phyloP scores from a whole-genome alignment of 2,329 filamentous ascomycete species.

The Uncinocarpus reesii region DNA sequence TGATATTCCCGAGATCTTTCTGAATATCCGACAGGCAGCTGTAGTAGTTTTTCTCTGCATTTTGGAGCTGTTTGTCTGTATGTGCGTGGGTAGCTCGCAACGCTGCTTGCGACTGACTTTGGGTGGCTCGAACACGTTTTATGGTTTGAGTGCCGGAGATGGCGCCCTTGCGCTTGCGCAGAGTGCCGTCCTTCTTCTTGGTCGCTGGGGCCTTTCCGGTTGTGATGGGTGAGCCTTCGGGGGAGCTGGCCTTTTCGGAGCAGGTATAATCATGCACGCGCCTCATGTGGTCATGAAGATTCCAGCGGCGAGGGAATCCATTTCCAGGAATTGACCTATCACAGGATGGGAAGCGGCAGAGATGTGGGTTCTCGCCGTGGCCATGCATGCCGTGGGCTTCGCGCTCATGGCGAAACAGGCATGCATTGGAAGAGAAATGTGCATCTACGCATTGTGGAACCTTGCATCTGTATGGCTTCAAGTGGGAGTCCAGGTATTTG shows the following conservation, averaged over 20 bases:
- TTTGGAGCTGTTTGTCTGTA: slow-evolving; percentile 33
- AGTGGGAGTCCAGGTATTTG: slow-evolving; percentile 93
- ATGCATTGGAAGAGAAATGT: slow-evolving; percentile 89
- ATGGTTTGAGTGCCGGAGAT: slow-evolving; percentile 31
- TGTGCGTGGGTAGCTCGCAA: slow-evolving; percentile 29
- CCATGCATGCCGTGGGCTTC: slow-evolving; percentile 94
- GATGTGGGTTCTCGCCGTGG: slow-evolving; percentile 82
- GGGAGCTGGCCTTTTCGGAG: slow-evolving; percentile 35
- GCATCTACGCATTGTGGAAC: slow-evolving; percentile 69
- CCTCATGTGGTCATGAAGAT: slow-evolving; percentile 93
- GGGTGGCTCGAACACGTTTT: slow-evolving; percentile 35
- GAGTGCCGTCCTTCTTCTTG: slow-evolving; percentile 31
- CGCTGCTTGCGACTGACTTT: slow-evolving; percentile 28
- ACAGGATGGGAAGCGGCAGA: slow-evolving; percentile 79
- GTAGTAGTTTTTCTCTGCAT: slow-evolving; percentile 35
- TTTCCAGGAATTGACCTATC: slow-evolving; percentile 72
- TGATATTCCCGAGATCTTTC: slow-evolving; percentile 32
- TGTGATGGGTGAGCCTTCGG: slow-evolving; percentile 30
- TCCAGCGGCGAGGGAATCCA: slow-evolving; percentile 92
- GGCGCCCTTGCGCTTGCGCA: slow-evolving; percentile 32
- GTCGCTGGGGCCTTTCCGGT: slow-evolving; percentile 14
- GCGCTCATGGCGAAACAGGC: slow-evolving; percentile 84
- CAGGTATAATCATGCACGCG: slow-evolving; percentile 63
- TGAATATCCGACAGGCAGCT: slow-evolving; percentile 33
- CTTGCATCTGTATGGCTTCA: slow-evolving; percentile 96